Base-by-base conservation (phyloP, 768 basidiomycete species). In the Mrakia hoshinonis region DNA sequence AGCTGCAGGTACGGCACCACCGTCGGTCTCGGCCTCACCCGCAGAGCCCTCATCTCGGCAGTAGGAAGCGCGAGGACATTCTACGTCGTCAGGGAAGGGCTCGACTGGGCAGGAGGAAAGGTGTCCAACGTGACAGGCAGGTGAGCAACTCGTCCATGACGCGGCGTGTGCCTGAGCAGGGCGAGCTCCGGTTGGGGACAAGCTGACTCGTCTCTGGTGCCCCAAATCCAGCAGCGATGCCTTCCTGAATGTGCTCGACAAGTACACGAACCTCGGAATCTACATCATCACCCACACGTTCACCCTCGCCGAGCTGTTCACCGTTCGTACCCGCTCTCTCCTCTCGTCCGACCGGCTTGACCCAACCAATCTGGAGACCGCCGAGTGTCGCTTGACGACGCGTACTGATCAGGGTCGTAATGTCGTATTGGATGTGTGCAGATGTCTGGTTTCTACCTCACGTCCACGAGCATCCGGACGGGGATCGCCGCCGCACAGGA, bases 381-480 rank as follows among this genome's bases (percentile, higher is more conserved):
- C 26, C 39, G 31, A 43, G 4, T 46, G 4, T 43, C n/a, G 1
- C 36, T 54, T 46, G 58, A 13, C 20, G 20, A 65, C 39, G 31
- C 39, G 38, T 26, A 61, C 18, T 24, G 5, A 2, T 52, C 10
- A 10, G 0, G 4, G 15, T 31, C 65, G 20, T 67, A 24, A 15
- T 43, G n/a, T 36, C 29, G 20, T 67, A 1, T 18, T 43, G 10
- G 48, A 6, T 18, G 24, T 4, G 18, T 29, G 6, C 54, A 73
- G 72, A 81, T 81, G 79, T 79, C 79, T 10, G 78, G 78, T 4
- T 80, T 81, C 74, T 80, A 78, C 76, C 76, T 81, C 60, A 79
- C 79, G 0, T 73, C 75, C 36, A 76, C 75, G 29, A 75, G 77
- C 0, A 43, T 81, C 26, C 68, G 76, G 9, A 77, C 78, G 0